phyloP scores from a whole-genome alignment of 1,139 yeast genomes.

The Pichia terricola region DNA sequence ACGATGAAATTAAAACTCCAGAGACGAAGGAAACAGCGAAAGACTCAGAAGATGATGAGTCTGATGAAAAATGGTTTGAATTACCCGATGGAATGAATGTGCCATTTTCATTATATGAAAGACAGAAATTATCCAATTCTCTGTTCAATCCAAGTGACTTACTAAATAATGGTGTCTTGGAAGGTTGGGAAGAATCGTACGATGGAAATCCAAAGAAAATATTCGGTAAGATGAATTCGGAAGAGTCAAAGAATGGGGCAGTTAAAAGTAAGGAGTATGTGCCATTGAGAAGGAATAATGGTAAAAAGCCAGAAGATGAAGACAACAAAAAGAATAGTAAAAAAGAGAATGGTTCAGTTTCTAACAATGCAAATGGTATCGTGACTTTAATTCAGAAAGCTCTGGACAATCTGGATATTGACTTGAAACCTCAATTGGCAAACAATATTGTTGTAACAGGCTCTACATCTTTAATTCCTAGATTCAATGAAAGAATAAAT shows the following conservation, averaged over 20 bases:
- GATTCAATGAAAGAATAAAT: conserved; percentile 72
- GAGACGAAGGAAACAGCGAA: neutral
- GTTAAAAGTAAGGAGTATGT: conserved; percentile 46
- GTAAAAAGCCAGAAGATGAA: conserved; percentile 25
- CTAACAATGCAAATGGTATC: conserved; percentile 24
- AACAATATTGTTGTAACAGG: conserved; percentile 92
- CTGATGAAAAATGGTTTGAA: conserved; percentile 52
- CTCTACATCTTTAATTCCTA: conserved; percentile 79
- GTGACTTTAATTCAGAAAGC: conserved; percentile 64
- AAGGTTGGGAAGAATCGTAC: conserved; percentile 23
- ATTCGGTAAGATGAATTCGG: conserved; percentile 12
- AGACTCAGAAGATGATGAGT: conserved; percentile 3
- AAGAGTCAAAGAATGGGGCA: conserved; percentile 14
- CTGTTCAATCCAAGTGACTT: conserved; percentile 53
- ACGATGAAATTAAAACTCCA: conserved; percentile 14
- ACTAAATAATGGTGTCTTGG: conserved; percentile 18
- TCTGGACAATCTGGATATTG: conserved; percentile 71
- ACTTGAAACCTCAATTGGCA: conserved; percentile 80
- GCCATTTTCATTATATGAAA: conserved; percentile 44
- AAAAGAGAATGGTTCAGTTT: neutral
- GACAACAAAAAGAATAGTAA: conserved; percentile 12
- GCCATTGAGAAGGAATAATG: conserved; percentile 56
- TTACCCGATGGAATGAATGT: conserved; percentile 62
- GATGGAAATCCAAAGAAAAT: conserved; percentile 22
- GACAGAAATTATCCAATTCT: conserved; percentile 65